These are phyloP conservation scores for Zygosaccharomyces pseudobailii DNA, from an alignment of 1,139 yeast genomes.

Conservation along the genomic window DNA sequence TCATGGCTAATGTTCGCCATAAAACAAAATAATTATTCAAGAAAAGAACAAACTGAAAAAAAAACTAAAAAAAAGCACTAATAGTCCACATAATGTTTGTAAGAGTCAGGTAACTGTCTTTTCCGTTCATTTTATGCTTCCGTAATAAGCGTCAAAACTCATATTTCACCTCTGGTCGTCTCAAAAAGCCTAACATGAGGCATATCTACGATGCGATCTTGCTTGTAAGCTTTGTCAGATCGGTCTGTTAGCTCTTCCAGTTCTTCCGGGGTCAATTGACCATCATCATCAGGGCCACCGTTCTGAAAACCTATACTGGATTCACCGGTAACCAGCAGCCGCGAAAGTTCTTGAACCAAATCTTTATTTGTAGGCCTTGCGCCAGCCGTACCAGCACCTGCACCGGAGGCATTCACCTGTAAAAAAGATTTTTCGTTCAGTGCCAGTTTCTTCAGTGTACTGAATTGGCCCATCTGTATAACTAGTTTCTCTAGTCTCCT, in stretches of 20 bases:
- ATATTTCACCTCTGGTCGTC: slow-evolving; percentile 24
- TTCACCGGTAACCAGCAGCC: slow-evolving; percentile 25
- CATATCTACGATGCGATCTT: slow-evolving; percentile 20
- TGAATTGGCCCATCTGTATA: slow-evolving; percentile 79
- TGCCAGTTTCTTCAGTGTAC: slow-evolving; percentile 43
- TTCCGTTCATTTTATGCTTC: too few relatives aligned
- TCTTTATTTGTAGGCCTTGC: slow-evolving; percentile 26
- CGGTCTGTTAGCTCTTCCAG: slow-evolving; percentile 53
- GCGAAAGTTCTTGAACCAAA: slow-evolving; percentile 30
- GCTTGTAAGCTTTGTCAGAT: slow-evolving; percentile 42
- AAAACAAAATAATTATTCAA: too few relatives aligned
- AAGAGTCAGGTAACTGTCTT: too few relatives aligned
- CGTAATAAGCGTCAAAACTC: not conserved
- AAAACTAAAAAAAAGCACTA: too few relatives aligned
- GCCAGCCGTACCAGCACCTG: slow-evolving; percentile 1
- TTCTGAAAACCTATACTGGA: slow-evolving; percentile 31
- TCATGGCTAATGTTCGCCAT: too few relatives aligned
- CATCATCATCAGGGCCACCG: slow-evolving; percentile 18
- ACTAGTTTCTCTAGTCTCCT: slow-evolving; percentile 75
- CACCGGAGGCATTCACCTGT: slow-evolving; percentile 15
- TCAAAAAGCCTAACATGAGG: slow-evolving; percentile 33
- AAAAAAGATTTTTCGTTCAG: slow-evolving; percentile 32
- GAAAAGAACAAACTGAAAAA: too few relatives aligned
- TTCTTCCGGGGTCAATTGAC: slow-evolving; percentile 40
- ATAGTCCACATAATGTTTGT: too few relatives aligned